phyloP scores from a whole-genome alignment of 1,284 basidiomycete genomes.

The Lignosus rhinocerotis region DNA sequence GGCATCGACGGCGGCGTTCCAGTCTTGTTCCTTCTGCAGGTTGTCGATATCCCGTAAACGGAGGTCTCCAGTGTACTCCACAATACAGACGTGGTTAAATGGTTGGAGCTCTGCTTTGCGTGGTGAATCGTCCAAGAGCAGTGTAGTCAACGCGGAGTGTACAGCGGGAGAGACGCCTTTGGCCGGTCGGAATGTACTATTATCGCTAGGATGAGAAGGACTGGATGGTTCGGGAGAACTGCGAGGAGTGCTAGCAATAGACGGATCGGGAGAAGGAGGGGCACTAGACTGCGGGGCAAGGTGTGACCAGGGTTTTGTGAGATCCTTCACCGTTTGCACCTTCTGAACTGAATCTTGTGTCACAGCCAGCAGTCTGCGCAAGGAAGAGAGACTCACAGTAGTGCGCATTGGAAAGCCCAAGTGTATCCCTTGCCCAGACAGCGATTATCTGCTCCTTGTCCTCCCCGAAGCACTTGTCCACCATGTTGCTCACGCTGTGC shows the following conservation, averaged over 20 bases:
- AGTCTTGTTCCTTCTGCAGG: conserved; percentile 24
- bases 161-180: conserved; percentile 10
- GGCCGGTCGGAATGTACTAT: not conserved
- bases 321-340: conserved; percentile 74
- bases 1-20: conserved; percentile 20
- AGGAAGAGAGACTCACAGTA: conserved; percentile 54
- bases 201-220: conserved; percentile 10
- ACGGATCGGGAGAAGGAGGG: conserved; percentile 19
- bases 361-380: not conserved
- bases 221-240: conserved; percentile 9
- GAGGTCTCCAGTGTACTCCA: conserved; percentile 57
- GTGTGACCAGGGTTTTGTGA: conserved; percentile 70
- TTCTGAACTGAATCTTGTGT: conserved; percentile 51
- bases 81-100: conserved; percentile 76
- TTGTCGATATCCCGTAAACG: conserved; percentile 47
- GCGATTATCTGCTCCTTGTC: conserved; percentile 50
- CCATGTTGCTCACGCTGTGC: conserved; percentile 76
- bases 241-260: conserved; percentile 24
- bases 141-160: conserved; percentile 68
- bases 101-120: conserved; percentile 80
- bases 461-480: conserved; percentile 53
- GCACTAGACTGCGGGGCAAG: conserved; percentile 33
- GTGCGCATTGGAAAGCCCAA: conserved; percentile 57
- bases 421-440: conserved; percentile 79
- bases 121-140: conserved; percentile 82